Conservation (phyloP, 208 protist genomes). For the Polymyxa betae region DNA sequence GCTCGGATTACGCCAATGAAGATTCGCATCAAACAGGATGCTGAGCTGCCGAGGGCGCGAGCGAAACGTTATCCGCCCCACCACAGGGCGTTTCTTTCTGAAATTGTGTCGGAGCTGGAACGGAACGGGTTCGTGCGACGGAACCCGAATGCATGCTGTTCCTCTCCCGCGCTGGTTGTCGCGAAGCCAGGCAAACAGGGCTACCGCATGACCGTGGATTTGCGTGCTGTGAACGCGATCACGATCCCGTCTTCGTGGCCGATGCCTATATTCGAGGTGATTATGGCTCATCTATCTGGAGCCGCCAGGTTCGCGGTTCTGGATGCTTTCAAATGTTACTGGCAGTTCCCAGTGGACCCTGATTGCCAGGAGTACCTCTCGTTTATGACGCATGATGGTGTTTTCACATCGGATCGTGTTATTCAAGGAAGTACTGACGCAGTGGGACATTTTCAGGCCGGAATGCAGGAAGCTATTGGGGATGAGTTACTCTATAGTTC, state of each 20-base stretch:
- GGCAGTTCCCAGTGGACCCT: not conserved
- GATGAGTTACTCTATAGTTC: not conserved
- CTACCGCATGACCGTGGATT: not conserved
- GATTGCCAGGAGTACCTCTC: not conserved
- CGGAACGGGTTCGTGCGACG: not conserved
- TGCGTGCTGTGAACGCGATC: not conserved
- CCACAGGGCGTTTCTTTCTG: not conserved
- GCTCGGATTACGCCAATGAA: no score
- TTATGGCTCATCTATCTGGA: not conserved
- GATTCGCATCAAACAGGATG: not conserved
- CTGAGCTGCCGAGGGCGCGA: not conserved
- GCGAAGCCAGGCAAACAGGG: not conserved
- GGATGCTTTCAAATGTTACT: not conserved
- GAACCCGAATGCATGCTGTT: not conserved
- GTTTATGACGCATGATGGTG: not conserved
- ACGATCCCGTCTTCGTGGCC: not conserved
- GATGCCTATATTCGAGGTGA: not conserved
- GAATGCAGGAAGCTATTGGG: not conserved
- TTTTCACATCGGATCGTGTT: not conserved
- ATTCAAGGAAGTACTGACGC: not conserved
- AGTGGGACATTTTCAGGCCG: not conserved
- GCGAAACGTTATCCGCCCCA: not conserved
- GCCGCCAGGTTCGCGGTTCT: not conserved
- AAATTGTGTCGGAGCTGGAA: not conserved
- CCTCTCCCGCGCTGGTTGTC: not conserved